Base-by-base conservation (phyloP, 2,329 filamentous ascomycete species). In the Paracoccidioides brasiliensis region DNA sequence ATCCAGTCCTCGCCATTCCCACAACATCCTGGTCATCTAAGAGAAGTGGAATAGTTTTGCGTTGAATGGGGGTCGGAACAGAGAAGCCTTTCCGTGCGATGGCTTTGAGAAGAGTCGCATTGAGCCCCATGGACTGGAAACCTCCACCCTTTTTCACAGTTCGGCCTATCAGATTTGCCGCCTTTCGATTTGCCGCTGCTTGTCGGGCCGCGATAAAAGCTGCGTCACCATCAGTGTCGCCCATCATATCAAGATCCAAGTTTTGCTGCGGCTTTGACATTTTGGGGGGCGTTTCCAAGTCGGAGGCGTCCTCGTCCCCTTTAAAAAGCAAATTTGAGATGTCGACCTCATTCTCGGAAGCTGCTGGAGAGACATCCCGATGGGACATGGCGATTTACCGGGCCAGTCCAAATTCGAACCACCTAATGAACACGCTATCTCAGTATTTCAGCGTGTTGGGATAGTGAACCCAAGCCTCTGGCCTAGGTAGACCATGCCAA, bases 1-100 rank as follows among this genome's bases (percentile, higher is more conserved):
- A 97, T 68, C 93, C 93, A n/a, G 94, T 98, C 62, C 94, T 80
- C 6, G 93, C 93, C 93, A 98, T 98, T 62, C 90, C 94, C 30
- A 98, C 91, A n/a, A 97, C 88, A 78, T 98, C 93, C 72, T 90
- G 88, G 54, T 86, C 82, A 59, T 94, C 87, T 63, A 97, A 77
- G 55, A 98, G 83, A 55, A 97, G 77, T 3, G 93, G 94, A 50
- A 98, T 95, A 1, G 93, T 88, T 72, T 97, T 97, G 63, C 93
- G 83, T 75, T 98, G 93, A 70, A 98, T 98, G 0, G 93, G 93
- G 0, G 93, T 98, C 3, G 94, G 94, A 2, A 97, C 88, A 0
- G 86, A 89, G 72, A 96, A 98, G 14, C 93, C 94, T 73, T 97
- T 98, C 64, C 88, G 81, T 10, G 87, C 81, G 61, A 98, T 97